phyloP scores from a whole-genome alignment of 108 stramenopile species.

The Licmophora abbreviata region DNA sequence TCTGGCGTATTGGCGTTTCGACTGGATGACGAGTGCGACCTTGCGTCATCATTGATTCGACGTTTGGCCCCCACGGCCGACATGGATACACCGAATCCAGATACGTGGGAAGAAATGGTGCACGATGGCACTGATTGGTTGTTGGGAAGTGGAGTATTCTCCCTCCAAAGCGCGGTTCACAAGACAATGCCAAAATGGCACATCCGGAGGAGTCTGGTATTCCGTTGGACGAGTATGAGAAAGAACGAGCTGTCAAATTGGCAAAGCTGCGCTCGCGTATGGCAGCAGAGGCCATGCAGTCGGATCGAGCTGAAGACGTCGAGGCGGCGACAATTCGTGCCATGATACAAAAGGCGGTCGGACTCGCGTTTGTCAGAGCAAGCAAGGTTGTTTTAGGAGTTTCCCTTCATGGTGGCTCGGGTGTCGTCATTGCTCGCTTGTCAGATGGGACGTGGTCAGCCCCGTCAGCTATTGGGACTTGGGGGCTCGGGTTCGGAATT shows the following conservation, averaged over 20 bases:
- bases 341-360: conserved; percentile 71
- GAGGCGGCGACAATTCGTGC: conserved; percentile 66
- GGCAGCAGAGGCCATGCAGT: conserved; percentile 16
- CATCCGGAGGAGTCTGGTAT: conserved; percentile 11
- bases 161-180: conserved; percentile 13
- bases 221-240: conserved; percentile 20
- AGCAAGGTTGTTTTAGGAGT: conserved; percentile 82
- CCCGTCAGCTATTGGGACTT: conserved; percentile 79
- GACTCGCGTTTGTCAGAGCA: conserved; percentile 75
- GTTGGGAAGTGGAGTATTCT: conserved; percentile 18
- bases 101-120: conserved; percentile 26
- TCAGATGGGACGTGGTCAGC: conserved; percentile 85
- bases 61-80: conserved; percentile 37
- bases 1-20: conserved; percentile 50
- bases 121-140: conserved; percentile 32
- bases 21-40: conserved; percentile 87
- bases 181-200: conserved; percentile 3
- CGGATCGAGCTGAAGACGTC: conserved; percentile 27
- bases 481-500: conserved; percentile 73
- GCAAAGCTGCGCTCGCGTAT: conserved; percentile 12
- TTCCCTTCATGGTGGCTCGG: conserved; percentile 68
- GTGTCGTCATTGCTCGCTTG: conserved; percentile 71
- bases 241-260: conserved; percentile 16
- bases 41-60: conserved; percentile 46
- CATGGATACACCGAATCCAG: conserved; percentile 18